Evolutionary conservation across 768 basidiomycete genomes (phyloP).

Genomic region (Leccinum rimulosum): DNA sequence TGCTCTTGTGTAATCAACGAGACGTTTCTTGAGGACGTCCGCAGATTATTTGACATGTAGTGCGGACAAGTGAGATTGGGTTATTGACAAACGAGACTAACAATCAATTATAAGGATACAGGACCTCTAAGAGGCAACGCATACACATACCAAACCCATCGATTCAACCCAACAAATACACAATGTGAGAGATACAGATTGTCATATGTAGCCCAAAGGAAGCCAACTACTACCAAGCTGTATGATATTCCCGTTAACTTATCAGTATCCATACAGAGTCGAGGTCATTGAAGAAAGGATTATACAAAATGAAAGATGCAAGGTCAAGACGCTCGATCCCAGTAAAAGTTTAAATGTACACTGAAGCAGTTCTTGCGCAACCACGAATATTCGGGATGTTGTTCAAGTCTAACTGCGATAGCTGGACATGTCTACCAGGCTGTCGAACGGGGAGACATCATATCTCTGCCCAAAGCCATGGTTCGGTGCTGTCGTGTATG

Average conservation of each 20-base stretch:
- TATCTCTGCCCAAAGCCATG: conserved; percentile 28
- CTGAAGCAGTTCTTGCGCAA: conserved; percentile 68
- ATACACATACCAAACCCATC: too few relatives aligned
- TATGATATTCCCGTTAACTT: neutral
- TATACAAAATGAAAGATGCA: neutral
- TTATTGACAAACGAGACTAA: too few relatives aligned
- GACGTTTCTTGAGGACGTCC: too few relatives aligned
- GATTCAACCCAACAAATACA: neutral
- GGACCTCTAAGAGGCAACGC: too few relatives aligned
- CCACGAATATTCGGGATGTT: conserved; percentile 63
- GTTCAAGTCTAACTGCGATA: conserved; percentile 55
- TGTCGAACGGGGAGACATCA: conserved; percentile 65
- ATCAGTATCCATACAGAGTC: conserved; percentile 7
- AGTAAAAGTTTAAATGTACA: conserved; percentile 37
- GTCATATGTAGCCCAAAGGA: neutral
- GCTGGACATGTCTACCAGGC: conserved; percentile 46
- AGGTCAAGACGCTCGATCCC: neutral
- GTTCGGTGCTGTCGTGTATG: conserved; percentile 30
- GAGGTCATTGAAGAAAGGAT: neutral
- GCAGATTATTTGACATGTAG: too few relatives aligned
- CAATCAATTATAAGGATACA: too few relatives aligned
- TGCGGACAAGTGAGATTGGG: too few relatives aligned
- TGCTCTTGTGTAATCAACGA: too few relatives aligned
- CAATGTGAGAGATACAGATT: neutral
- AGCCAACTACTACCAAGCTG: neutral